Evolutionary conservation across 805 yeast genomes (phyloP).

Genomic region (Metschnikowia peoriensis): DNA sequence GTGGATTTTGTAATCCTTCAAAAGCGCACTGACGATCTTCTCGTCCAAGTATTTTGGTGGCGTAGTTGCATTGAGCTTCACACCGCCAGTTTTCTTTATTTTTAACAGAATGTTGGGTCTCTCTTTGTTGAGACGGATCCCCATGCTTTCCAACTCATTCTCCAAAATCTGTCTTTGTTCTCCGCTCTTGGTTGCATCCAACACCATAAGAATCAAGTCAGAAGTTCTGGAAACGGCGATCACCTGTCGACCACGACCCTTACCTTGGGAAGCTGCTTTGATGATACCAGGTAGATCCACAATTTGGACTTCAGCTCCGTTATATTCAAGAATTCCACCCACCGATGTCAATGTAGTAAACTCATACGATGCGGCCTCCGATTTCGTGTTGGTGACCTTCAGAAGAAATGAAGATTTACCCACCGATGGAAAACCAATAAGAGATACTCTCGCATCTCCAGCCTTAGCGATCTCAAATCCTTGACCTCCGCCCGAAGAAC

Average conservation of each 20-base stretch:
- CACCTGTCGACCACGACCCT: conserved; percentile 96
- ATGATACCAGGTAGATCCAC: conserved; percentile 98
- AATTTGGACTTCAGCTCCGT: conserved; percentile 95
- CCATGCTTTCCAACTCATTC: conserved; percentile 88
- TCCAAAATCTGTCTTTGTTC: conserved; percentile 87
- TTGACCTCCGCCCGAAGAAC: conserved; percentile 71
- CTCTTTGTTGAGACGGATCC: conserved; percentile 80
- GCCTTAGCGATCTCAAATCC: conserved; percentile 94
- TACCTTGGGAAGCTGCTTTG: conserved; percentile 94
- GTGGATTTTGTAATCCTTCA: conserved; percentile 85
- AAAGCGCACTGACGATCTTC: conserved; percentile 68
- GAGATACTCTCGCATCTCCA: conserved; percentile 93
- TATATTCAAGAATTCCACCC: conserved; percentile 91
- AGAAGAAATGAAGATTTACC: conserved; percentile 91
- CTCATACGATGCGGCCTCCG: conserved; percentile 93
- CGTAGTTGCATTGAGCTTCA: conserved; percentile 73
- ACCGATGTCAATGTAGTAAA: conserved; percentile 96
- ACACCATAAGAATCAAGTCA: conserved; percentile 85
- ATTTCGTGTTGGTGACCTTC: conserved; percentile 88
- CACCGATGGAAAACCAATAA: conserved; percentile 96
- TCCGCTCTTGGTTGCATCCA: conserved; percentile 92
- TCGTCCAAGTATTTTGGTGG: conserved; percentile 85
- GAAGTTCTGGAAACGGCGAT: conserved; percentile 95
- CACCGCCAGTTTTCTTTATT: conserved; percentile 86
- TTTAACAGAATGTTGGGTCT: conserved; percentile 77